Evolutionary conservation across 1,284 basidiomycete species (phyloP).

Genomic region (Ganoderma sinense): DNA sequence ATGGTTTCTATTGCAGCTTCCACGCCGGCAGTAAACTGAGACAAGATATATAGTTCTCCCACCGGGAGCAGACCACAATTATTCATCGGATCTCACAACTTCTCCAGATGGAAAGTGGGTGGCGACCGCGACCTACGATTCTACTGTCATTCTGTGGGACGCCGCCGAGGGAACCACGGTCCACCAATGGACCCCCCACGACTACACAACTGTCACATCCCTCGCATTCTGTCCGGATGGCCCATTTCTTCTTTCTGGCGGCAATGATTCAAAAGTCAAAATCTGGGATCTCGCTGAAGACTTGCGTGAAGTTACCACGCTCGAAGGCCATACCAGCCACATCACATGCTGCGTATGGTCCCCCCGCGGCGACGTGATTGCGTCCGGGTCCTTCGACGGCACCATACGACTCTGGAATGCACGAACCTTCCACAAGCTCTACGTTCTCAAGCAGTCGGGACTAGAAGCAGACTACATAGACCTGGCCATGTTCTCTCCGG

Average conservation of each 20-base stretch:
- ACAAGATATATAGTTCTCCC: not conserved
- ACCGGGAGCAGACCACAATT: not conserved
- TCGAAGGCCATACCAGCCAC: not conserved
- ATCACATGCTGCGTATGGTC: not conserved
- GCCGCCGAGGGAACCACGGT: not conserved
- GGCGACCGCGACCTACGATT: not conserved
- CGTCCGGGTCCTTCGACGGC: not conserved
- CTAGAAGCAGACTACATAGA: not conserved
- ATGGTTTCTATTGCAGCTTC: not conserved
- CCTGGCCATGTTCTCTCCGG: not conserved
- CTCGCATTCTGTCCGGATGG: not conserved
- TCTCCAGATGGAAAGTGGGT: not conserved
- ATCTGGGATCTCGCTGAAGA: not conserved
- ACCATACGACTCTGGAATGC: not conserved
- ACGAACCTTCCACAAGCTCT: not conserved
- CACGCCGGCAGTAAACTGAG: not conserved
- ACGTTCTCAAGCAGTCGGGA: conserved; percentile 4
- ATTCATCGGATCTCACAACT: not conserved
- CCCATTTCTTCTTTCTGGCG: not conserved
- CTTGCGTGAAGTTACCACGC: not conserved
- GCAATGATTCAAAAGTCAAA: not conserved
- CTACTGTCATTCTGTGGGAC: not conserved
- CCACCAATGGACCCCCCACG: not conserved
- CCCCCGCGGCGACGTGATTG: not conserved
- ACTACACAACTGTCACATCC: not conserved